phyloP scores from a whole-genome alignment of 305 asterid genomes.

The Solanum chacoense region DNA sequence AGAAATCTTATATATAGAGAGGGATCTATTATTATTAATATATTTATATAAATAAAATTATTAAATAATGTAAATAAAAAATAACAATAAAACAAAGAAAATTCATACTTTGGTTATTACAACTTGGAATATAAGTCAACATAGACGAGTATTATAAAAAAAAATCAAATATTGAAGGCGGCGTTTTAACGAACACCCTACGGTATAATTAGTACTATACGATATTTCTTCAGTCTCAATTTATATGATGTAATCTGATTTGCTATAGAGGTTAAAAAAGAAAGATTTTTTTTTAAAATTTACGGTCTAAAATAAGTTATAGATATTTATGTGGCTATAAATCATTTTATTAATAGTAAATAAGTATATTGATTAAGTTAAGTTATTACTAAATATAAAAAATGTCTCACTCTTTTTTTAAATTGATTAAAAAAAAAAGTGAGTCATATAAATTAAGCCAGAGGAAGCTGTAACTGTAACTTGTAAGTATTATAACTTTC shows the following conservation, averaged over 20 bases:
- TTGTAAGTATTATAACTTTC: too few relatives aligned
- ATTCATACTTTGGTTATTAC: background rate
- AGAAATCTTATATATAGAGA: background rate
- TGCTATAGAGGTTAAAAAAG: accelerated
- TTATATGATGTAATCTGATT: too few relatives aligned
- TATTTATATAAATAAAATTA: background rate
- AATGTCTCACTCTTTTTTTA: background rate
- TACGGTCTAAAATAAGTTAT: accelerated
- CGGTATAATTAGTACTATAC: too few relatives aligned
- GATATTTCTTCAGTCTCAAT: accelerated
- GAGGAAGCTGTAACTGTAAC: too few relatives aligned
- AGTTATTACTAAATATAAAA: too few relatives aligned
- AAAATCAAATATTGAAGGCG: background rate
- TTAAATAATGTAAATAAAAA: background rate
- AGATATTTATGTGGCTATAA: too few relatives aligned
- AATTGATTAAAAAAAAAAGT: accelerated
- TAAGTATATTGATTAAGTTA: too few relatives aligned
- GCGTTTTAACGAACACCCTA: background rate
- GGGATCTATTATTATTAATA: background rate
- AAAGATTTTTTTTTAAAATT: too few relatives aligned
- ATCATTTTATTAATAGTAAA: too few relatives aligned
- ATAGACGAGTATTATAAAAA: too few relatives aligned
- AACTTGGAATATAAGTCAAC: background rate
- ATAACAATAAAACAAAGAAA: background rate
- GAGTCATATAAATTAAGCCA: too few relatives aligned